Evolutionary conservation across 305 asterid species (phyloP), one percentile per base, ranked within the genome.

Genomic region (Stenogyne calaminthoides): DNA sequence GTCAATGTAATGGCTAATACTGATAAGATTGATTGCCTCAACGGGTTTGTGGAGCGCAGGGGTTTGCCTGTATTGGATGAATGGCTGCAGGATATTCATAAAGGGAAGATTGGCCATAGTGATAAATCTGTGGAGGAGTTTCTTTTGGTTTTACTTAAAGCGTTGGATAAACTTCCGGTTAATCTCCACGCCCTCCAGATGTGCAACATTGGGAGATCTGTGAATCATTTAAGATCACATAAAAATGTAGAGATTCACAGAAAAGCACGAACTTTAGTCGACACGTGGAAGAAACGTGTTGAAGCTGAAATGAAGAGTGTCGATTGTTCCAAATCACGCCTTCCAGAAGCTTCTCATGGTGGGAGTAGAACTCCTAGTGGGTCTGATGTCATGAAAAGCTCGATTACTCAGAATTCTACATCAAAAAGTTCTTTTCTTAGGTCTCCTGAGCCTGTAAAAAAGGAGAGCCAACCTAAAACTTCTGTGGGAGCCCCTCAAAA

Each of bases 81-180:
- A 59, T 94, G 99, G 99, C 97, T 94, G 44, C 98, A 94, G 87
- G 98, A 94, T 63, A 81, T 88, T 22, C 95, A 95, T 64, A 95
- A 88, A 75, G 93, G 90, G 78, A 88, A 87, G 74, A 54, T 84
- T 78, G 87, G 87, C 9, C 87, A 80, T 74, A 74, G 85, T 76
- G 96, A 87, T 72, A 84, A 84, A 72, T 81, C 87, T 11, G 84
- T 85, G 49, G 96, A 92, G 76, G 98, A 90, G 27, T 90, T 92
- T 77, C 94, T 92, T 71, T 77, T 90, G 57, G 84, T 88, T 73
- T 80, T 90, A 76, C 98, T 92, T 70, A 90, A 89, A 65, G 96
- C 92, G 10, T 86, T 90, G 54, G 96, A 87, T 81, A 92, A 88
- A 85, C 87, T 92, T 54, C 98, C 96, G 2, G 88, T 92, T 49